Conservation (phyloP, 2,329 filamentous ascomycete species). For the Calonectria hawksworthii region DNA sequence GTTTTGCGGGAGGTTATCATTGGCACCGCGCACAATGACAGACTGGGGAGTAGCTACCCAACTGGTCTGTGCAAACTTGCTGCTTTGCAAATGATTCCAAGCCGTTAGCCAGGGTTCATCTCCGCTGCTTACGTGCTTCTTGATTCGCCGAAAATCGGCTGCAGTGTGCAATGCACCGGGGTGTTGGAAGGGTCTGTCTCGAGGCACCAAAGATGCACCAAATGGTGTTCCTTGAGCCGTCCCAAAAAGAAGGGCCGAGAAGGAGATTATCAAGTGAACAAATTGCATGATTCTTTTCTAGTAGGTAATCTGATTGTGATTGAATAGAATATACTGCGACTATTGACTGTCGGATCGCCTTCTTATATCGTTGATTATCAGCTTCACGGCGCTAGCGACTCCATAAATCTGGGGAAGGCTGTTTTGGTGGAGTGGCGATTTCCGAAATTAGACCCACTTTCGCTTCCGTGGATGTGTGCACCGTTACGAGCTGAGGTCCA, state of each 20-base stretch:
- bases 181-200: slow-evolving; percentile 1
- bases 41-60: slow-evolving; percentile 9
- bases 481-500: too few relatives aligned
- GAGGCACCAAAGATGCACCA: neutral
- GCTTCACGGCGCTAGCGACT: neutral
- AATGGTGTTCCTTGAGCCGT: neutral
- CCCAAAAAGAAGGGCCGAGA: neutral
- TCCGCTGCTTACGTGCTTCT: neutral
- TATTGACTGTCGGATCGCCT: neutral
- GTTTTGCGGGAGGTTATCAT: neutral
- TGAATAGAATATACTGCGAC: neutral
- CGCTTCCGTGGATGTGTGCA: neutral
- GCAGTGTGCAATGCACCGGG: slow-evolving; percentile 12
- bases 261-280: neutral
- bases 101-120: slow-evolving; percentile 18
- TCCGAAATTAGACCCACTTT: neutral
- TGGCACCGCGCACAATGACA: slow-evolving; percentile 12
- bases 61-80: neutral
- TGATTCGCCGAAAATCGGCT: slow-evolving; percentile 4
- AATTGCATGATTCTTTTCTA: neutral
- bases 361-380: neutral
- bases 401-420: neutral
- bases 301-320: neutral
- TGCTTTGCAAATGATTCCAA: slow-evolving; percentile 14
- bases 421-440: neutral